Evolutionary conservation across 495 filamentous ascomycete species (phyloP), one percentile per base, ranked within the genome.

Genomic region (Beverwykella pulmonaria): DNA sequence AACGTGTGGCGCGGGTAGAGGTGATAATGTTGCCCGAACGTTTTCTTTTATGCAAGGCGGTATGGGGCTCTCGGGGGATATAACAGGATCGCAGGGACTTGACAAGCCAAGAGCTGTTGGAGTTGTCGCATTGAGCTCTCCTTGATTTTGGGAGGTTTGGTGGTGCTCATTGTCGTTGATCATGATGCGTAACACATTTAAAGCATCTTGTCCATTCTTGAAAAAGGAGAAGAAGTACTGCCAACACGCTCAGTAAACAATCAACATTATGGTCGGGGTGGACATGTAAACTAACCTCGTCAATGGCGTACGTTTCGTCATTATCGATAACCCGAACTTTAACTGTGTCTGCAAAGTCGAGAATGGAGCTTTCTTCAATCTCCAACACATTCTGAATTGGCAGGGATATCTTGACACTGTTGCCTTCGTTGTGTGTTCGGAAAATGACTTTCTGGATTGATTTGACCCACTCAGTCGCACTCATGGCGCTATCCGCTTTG

Each of bases 141-240:
- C 39, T 23, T 48, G 48, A 19, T 2, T 26, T 5, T 23, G 23
- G 15, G 27, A 27, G 9, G 20, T 1, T 73, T 79, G 41, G 70
- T 75, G 46, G 67, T 73, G 52, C 34, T 78, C 54, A 75, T 80
- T 77, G 60, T 88, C 88, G 61, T 90, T 87, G 0, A 94, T 85
- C 39, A 96, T 77, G 46, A 86, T 84, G 65, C 87, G 88, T 32
- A 98, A 78, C 22, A 94, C 84, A 49, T 87, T 84, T 58, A 96
- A 84, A 6, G 93, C 94, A 62, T 97, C 91, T 71, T 90, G 87
- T 7, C 92, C 92, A 54, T 87, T 90, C 65, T 86, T 89, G 73
- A 97, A 97, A 76, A 98, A 98, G 0, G 93, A 91, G 75, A 98
- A 98, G 73, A 93, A 98, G 75, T 97, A 96, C 90, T 95, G 63